Evolutionary conservation across 1,284 basidiomycete genomes (phyloP).

Genomic region (Boletus sp.): DNA sequence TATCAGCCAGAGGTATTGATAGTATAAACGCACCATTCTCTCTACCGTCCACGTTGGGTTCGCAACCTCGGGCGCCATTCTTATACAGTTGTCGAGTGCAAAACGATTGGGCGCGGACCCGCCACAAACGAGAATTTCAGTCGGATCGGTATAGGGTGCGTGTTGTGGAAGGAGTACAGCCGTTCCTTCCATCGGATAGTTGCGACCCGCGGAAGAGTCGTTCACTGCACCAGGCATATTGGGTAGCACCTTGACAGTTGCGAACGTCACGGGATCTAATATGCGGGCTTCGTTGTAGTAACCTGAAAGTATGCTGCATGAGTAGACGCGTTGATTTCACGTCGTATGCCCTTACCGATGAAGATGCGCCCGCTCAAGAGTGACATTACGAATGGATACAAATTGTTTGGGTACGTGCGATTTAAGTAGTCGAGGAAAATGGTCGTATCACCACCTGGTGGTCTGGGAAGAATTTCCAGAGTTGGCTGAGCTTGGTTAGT

Average conservation of each 20-base stretch:
- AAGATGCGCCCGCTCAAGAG: conserved; percentile 64
- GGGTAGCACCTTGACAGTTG: conserved; percentile 56
- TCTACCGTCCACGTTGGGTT: background rate
- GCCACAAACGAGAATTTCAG: conserved; percentile 69
- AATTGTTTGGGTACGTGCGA: conserved; percentile 69
- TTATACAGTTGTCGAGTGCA: conserved; percentile 46
- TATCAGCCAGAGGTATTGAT: background rate
- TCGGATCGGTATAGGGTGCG: conserved; percentile 65
- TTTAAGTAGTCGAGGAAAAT: conserved; percentile 44
- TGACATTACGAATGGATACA: conserved; percentile 72
- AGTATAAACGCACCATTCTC: background rate
- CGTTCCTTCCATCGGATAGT: conserved; percentile 73
- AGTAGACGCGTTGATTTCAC: background rate
- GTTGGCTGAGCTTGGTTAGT: conserved; percentile 61
- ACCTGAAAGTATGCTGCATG: conserved; percentile 34
- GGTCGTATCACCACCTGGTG: conserved; percentile 40
- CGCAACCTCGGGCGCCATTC: conserved; percentile 52
- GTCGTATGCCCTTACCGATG: conserved; percentile 43
- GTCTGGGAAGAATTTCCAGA: conserved; percentile 54
- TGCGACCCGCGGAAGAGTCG: conserved; percentile 66
- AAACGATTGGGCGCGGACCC: conserved; percentile 56
- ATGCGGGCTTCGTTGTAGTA: conserved; percentile 78
- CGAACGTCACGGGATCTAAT: conserved; percentile 59
- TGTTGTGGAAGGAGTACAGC: conserved; percentile 67
- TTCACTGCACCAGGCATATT: conserved; percentile 74